Evolutionary conservation across 2,329 filamentous ascomycete genomes (phyloP), one percentile per base, ranked within the genome.

Genomic region (Stemphylium vesicarium): DNA sequence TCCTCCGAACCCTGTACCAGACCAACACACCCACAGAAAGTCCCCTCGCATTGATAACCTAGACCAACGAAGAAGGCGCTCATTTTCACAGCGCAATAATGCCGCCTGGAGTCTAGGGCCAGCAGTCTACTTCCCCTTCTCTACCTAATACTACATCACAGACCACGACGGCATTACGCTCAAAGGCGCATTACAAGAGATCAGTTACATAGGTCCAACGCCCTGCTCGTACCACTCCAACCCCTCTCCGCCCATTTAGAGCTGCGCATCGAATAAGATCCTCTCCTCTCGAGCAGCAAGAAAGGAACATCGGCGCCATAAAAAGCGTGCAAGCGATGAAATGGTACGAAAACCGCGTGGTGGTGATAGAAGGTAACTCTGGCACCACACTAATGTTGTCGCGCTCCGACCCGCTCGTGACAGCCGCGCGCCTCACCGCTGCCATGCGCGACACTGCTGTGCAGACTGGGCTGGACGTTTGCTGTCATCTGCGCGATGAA

Each of bases 191-290:
- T 39, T 77, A 7, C 43, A 65, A 22, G 39, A 65, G 1, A 75
- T 73, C 18, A 68, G 68, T 1, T 77, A 76, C 46, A 57, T 73
- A 0, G 72, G 75, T 2, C 36, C 52, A 4, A 73, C 80, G 0
- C 79, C 81, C 1, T 84, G 84, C 37, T 84, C 80, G 43, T 81
- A 87, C 70, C 78, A 80, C 53, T 78, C 80, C 18, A 84, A 82
- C 13, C 86, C 86, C 83, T 91, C 68, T 87, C 84, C 1, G 88
- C 88, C 0, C 89, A 93, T 70, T 92, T 93, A 65, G 90, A 93
- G 72, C 80, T 94, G 11, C 90, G 94, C 68, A 93, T 93, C 39
- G 91, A 95, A 71, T 91, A 96, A 71, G 89, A 90, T 0, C 89
- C 89, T 0, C 84, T 90, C 22, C 80, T 95, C 80, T 95, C 0